Base-by-base conservation (phyloP, 306 rosid species). In the Hylodesmum podocarpum region DNA sequence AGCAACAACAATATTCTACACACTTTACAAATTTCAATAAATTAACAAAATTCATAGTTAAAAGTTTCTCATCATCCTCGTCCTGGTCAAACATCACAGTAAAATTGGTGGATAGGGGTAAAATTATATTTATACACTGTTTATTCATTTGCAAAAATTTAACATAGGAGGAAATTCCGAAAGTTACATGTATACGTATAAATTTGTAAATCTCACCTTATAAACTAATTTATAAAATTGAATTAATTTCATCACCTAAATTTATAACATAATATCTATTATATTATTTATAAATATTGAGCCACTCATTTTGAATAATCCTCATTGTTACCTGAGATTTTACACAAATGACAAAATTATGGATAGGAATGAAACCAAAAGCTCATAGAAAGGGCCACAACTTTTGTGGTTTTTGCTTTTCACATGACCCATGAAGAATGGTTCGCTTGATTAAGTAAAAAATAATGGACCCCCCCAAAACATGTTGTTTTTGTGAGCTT, bases 341-440 rank as follows among this genome's bases (percentile, higher is more conserved):
- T 58, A 8, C 7, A 41, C 44, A 59, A 29, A 5, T 25, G 13
- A 1, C 18, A 22, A 40, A 25, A n/a, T 57, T 41, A 73, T 21
- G 11, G 43, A 49, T 27, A 40, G 33, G 58, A 43, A 58, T 73
- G 59, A 73, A 61, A 61, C 61, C 59, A 49, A 49, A 62, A 46
- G 53, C 61, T 61, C 40, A 28, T 0, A 44, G 21, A 24, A 29
- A 59, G 61, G 61, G 33, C 70, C 59, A 43, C 46, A 18, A 13
- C 8, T 3, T 29, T 28, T 28, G 25, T 16, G 11, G 9, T 3
- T 31, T 13, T 5, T 41, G 3, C 6, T 15, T 58, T 28, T 15
- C 6, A 28, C 33, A 31, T 27, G 31, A 44, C 1, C 41, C 19
- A 18, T 4, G 37, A 16, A 59, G 58, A 29, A 11, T 61, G 61